Percentiles rank a stretch among this genome's conserved stretches.
phyloP scores from a whole-genome alignment of 345 rosid species.

The sweet orange (Citrus sinensis) region DNA sequence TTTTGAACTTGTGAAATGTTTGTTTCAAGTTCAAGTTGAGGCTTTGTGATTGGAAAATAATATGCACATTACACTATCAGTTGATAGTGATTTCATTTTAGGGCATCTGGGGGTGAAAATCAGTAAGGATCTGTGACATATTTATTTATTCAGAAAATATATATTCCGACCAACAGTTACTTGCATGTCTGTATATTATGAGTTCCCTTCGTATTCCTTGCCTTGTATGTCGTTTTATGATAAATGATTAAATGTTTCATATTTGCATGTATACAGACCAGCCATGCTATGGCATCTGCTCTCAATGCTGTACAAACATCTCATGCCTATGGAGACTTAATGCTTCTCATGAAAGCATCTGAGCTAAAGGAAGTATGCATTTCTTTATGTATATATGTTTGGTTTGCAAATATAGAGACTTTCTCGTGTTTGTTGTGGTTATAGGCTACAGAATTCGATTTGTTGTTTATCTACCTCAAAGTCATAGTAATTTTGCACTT shows the following conservation, averaged over 20 bases:
- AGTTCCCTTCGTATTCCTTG: background rate
- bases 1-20: background rate
- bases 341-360: conserved; percentile 73
- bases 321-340: conserved; percentile 86
- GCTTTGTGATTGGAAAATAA: background rate
- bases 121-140: background rate
- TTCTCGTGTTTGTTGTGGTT: background rate
- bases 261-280: conserved; percentile 50
- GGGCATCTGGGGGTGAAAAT: background rate
- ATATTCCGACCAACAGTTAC: background rate
- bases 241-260: conserved; percentile 20
- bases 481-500: background rate
- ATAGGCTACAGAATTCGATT: background rate
- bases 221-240: background rate
- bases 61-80: background rate
- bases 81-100: background rate
- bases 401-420: background rate
- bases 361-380: conserved; percentile 51
- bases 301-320: conserved; percentile 81
- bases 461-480: background rate
- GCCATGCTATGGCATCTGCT: conserved; percentile 68
- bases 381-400: conserved; percentile 6
- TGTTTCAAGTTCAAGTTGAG: background rate
- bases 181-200: background rate
- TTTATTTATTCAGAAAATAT: too few relatives aligned